Conservation (phyloP, 108 stramenopile genomes). For the Aurantiochytrium sp. region DNA sequence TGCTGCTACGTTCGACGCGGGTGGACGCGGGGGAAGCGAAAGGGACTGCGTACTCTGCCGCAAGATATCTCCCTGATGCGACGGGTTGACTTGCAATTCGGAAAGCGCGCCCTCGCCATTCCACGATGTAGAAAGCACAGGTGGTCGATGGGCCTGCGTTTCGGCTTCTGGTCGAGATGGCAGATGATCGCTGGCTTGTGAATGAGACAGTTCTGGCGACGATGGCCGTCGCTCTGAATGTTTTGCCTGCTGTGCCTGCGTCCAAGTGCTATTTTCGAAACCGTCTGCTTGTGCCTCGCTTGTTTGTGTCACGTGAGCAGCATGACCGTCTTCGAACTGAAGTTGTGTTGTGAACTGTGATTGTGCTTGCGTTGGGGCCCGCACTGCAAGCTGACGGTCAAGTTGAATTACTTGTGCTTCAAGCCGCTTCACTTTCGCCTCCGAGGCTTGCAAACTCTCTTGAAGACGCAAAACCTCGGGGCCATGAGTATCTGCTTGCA, state of each 20-base stretch:
- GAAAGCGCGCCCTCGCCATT: not conserved
- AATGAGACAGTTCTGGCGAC: too few relatives aligned
- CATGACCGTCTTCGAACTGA: not conserved
- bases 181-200: too few relatives aligned
- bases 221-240: too few relatives aligned
- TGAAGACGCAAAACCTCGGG: not conserved
- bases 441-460: not conserved
- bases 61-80: not conserved
- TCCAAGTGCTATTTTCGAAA: too few relatives aligned
- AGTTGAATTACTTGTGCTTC: not conserved
- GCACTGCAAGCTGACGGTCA: not conserved
- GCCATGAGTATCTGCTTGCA: not conserved
- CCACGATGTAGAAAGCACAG: not conserved
- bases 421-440: not conserved
- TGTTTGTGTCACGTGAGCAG: too few relatives aligned
- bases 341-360: not conserved
- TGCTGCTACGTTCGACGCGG: too few relatives aligned
- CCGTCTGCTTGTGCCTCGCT: too few relatives aligned
- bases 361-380: not conserved
- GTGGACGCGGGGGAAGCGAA: too few relatives aligned
- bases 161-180: too few relatives aligned
- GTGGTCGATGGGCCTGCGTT: too few relatives aligned
- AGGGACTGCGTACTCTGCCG: too few relatives aligned
- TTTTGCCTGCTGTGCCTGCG: too few relatives aligned
- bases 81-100: not conserved